These are phyloP conservation scores for Triangularia setosa DNA, from an alignment of 2,329 filamentous ascomycete genomes.

Conservation along the genomic window DNA sequence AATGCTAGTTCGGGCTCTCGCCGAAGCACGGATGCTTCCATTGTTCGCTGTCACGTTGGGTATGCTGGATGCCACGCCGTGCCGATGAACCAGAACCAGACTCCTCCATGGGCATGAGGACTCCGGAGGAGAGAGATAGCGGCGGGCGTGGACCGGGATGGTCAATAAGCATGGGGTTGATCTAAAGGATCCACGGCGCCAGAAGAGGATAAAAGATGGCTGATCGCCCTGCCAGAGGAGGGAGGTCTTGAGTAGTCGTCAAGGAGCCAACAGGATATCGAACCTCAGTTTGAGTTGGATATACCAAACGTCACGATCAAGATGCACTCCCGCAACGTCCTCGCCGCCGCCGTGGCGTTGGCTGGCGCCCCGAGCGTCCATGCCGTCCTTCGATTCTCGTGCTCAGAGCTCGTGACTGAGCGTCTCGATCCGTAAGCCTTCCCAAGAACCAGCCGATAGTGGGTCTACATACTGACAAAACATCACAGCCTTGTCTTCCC, in stretches of 20 bases:
- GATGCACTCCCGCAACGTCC: conserved; percentile 10
- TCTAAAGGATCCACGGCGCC: not conserved
- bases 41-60: not conserved
- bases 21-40: not conserved
- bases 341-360: conserved; percentile 13
- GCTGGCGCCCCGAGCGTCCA: conserved; percentile 13
- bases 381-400: conserved; percentile 19
- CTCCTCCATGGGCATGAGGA: not conserved
- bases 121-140: not conserved
- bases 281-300: not conserved
- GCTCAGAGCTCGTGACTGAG: conserved; percentile 22
- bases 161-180: not conserved
- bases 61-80: not conserved
- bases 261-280: not conserved
- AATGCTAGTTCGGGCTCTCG: not conserved
- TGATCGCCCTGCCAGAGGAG: not conserved
- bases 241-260: not conserved
- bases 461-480: not conserved
- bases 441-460: not conserved
- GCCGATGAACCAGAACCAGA: not conserved
- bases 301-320: conserved; percentile 5
- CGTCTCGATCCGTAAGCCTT: conserved; percentile 20
- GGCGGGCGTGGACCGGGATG: not conserved
- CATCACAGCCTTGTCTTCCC: conserved; percentile 18
- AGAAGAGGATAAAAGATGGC: conserved; percentile 3